phyloP scores from a whole-genome alignment of 2,329 filamentous ascomycete genomes.

The Ceratocystis alfenasii region DNA sequence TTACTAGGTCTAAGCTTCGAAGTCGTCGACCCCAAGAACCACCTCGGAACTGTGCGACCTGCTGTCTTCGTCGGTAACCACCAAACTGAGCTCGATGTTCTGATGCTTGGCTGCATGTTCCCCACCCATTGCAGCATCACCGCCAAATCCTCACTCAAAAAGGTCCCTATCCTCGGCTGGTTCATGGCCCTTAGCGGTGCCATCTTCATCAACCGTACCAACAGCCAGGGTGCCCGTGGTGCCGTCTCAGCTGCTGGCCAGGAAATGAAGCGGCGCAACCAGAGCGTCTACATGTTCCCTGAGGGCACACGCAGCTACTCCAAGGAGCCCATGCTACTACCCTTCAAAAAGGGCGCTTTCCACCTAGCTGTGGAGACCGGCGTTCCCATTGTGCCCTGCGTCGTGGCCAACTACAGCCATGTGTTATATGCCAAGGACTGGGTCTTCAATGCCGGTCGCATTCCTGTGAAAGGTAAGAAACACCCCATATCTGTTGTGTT shows the following conservation, averaged over 20 bases:
- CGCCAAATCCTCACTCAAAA: constrained; percentile 73
- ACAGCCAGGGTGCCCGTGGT: constrained; percentile 66
- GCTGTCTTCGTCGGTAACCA: constrained; percentile 92
- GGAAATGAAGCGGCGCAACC: constrained; percentile 60
- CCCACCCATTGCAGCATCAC: constrained; percentile 87
- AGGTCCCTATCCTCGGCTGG: constrained; percentile 78
- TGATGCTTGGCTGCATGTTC: constrained; percentile 81
- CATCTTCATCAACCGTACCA: constrained; percentile 90
- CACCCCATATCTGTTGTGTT: not conserved
- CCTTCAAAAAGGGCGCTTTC: constrained; percentile 99
- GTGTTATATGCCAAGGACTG: constrained; percentile 52
- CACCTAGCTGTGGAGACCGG: constrained; percentile 89
- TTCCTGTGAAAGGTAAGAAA: constrained; percentile 61
- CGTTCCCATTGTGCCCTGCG: constrained; percentile 81
- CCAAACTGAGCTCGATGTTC: constrained; percentile 88
- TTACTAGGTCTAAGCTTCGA: constrained; percentile 69
- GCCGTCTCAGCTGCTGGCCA: constrained; percentile 74
- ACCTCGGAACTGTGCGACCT: constrained; percentile 56
- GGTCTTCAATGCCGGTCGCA: constrained; percentile 54
- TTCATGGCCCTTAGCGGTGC: constrained; percentile 82
- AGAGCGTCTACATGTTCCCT: constrained; percentile 77
- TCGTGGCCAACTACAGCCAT: constrained; percentile 68
- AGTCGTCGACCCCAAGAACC: constrained; percentile 52
- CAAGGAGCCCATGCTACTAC: constrained; percentile 65
- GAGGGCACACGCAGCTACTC: constrained; percentile 90